phyloP scores from a whole-genome alignment of 352 stramenopile species.

The Phytopythium sindhum region DNA sequence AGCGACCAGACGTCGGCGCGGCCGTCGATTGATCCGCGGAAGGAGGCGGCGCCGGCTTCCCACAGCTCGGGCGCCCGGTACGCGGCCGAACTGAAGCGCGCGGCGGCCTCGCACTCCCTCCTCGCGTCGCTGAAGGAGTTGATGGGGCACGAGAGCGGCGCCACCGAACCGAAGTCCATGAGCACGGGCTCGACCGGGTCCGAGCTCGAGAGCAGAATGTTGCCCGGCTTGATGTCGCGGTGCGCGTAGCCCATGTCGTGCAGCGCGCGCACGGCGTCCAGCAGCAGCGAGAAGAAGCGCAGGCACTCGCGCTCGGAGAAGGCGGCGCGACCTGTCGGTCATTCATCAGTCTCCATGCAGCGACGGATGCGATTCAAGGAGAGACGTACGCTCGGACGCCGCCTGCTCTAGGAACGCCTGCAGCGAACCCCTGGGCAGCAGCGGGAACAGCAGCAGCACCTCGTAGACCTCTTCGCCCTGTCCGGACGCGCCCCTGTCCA shows the following conservation, averaged over 20 bases:
- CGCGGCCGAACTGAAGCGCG: slow-evolving; percentile 77
- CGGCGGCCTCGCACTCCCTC: slow-evolving; percentile 75
- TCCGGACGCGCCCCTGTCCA: slow-evolving; percentile 12
- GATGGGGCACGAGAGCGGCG: slow-evolving; percentile 32
- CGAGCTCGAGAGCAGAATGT: slow-evolving; percentile 49
- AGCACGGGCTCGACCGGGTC: slow-evolving; percentile 50
- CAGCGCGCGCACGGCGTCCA: slow-evolving; percentile 54
- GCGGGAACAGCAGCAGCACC: slow-evolving; percentile 58
- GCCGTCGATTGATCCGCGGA: slow-evolving; percentile 38
- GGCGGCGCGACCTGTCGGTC: slow-evolving; percentile 12
- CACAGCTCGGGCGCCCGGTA: slow-evolving; percentile 93
- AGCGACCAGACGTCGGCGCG: slow-evolving; percentile 90
- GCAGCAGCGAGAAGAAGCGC: slow-evolving; percentile 46
- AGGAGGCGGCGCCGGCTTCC: slow-evolving; percentile 29
- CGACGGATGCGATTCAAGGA: not conserved
- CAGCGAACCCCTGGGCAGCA: slow-evolving; percentile 52
- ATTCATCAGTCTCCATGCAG: not conserved
- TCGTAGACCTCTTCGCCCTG: slow-evolving; percentile 14
- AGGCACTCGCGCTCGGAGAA: slow-evolving; percentile 52
- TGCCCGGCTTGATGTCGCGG: slow-evolving; percentile 77
- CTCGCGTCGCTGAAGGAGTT: slow-evolving; percentile 36
- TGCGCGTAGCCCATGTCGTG: slow-evolving; percentile 59
- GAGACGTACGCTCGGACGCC: slow-evolving; percentile 1
- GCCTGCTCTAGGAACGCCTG: slow-evolving; percentile 44
- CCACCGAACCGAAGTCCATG: slow-evolving; percentile 76